These are phyloP conservation scores for Penicillium crystallinum DNA, from an alignment of 495 filamentous ascomycete species.

Conservation along the genomic window DNA sequence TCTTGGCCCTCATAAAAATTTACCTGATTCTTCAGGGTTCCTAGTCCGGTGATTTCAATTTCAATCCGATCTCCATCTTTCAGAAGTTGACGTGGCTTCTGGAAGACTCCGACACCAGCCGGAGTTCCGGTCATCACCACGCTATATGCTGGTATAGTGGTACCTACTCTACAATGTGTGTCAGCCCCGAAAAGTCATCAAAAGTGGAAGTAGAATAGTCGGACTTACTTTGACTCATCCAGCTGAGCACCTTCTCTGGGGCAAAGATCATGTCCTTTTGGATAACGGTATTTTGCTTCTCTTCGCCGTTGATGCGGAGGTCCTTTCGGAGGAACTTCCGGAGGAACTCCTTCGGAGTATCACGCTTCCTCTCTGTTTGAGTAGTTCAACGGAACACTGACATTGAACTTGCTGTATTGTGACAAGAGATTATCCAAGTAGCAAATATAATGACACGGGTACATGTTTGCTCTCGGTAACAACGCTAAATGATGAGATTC, in stretches of 20 bases:
- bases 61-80: slow-evolving; percentile 38
- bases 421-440: no score
- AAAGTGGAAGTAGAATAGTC: not conserved
- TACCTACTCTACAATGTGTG: slow-evolving; percentile 45
- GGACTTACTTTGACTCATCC: slow-evolving; percentile 18
- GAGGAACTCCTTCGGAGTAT: no score
- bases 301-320: slow-evolving; percentile 31
- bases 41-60: slow-evolving; percentile 13
- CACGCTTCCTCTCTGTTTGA: no score
- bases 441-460: no score
- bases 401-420: no score
- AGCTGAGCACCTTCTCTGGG: slow-evolving; percentile 10
- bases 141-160: slow-evolving; percentile 63
- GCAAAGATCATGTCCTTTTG: slow-evolving; percentile 11
- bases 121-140: slow-evolving; percentile 69
- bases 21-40: slow-evolving; percentile 4
- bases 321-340: no score
- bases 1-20: slow-evolving; percentile 12
- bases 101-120: slow-evolving; percentile 28
- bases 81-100: slow-evolving; percentile 35
- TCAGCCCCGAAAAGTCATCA: not conserved
- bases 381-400: no score
- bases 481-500: no score
- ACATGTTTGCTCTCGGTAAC: no score
- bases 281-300: slow-evolving; percentile 28